Evolutionary conservation across 768 basidiomycete species (phyloP).

Genomic region (Trametes coccinea): DNA sequence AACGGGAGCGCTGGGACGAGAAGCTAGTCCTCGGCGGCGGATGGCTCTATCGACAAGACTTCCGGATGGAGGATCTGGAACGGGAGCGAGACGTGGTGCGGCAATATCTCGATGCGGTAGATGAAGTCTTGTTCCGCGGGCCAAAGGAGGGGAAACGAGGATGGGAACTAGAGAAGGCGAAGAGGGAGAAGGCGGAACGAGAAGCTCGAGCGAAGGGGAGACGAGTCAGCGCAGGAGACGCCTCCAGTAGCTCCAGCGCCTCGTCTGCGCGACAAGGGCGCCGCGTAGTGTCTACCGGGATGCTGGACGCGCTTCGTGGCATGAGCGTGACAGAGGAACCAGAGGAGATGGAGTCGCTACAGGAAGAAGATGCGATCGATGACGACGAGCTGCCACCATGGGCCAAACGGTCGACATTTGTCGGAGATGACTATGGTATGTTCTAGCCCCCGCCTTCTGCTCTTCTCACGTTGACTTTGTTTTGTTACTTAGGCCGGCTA

Average conservation of each 20-base stretch:
- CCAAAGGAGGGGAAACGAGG: constrained; percentile 48
- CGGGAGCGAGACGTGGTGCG: constrained; percentile 59
- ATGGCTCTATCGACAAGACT: constrained; percentile 76
- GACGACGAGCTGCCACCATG: constrained; percentile 77
- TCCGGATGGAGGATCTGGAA: constrained; percentile 51
- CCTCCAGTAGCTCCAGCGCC: constrained; percentile 26
- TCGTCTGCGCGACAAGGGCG: constrained; percentile 32
- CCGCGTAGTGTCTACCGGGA: constrained; percentile 61
- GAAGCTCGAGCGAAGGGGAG: constrained; percentile 43
- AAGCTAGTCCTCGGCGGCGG: constrained; percentile 77
- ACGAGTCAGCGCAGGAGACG: constrained; percentile 50
- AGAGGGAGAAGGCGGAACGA: constrained; percentile 42
- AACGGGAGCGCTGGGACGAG: constrained; percentile 79
- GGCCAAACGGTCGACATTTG: constrained; percentile 64
- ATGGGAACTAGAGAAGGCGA: constrained; percentile 47
- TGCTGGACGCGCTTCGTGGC: constrained; percentile 53
- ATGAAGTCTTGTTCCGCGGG: constrained; percentile 74
- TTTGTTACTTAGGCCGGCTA: constrained; percentile 56
- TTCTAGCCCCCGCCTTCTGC: constrained; percentile 3
- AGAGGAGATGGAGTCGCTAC: constrained; percentile 50
- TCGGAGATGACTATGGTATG: constrained; percentile 60
- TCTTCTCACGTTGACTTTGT: background rate
- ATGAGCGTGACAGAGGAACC: constrained; percentile 57
- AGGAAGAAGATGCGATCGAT: constrained; percentile 53
- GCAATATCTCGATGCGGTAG: constrained; percentile 74